Evolutionary conservation across 2,329 filamentous ascomycete species (phyloP).

Genomic region (Fusarium sambucinum): DNA sequence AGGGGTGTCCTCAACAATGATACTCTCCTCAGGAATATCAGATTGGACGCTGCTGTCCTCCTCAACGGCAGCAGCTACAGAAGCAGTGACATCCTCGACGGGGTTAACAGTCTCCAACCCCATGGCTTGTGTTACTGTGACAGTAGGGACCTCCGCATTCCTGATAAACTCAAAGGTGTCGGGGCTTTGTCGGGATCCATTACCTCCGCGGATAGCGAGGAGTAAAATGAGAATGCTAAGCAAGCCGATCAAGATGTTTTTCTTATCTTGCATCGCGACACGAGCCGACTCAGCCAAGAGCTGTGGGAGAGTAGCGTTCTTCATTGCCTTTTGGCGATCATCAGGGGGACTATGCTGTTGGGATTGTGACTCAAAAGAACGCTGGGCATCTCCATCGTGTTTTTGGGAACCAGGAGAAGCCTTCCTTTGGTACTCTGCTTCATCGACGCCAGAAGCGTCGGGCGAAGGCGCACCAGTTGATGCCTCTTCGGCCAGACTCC

Average conservation of each 20-base stretch:
- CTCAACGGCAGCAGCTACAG: constrained; percentile 15
- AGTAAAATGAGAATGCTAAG: constrained; percentile 67
- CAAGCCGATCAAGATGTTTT: constrained; percentile 69
- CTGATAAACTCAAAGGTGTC: constrained; percentile 49
- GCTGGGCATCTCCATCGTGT: constrained; percentile 12
- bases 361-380: constrained; percentile 11
- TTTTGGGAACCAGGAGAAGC: constrained; percentile 41
- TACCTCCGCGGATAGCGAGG: constrained; percentile 57
- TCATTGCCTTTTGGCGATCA: constrained; percentile 49
- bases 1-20: constrained; percentile 14
- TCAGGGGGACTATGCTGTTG: constrained; percentile 30
- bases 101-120: constrained; percentile 15
- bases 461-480: background rate
- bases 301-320: constrained; percentile 64
- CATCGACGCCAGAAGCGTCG: constrained; percentile 34
- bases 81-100: constrained; percentile 16
- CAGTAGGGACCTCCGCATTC: constrained; percentile 42
- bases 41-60: constrained; percentile 45
- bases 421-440: constrained; percentile 54
- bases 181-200: constrained; percentile 38
- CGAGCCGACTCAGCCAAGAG: constrained; percentile 66
- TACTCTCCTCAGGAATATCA: constrained; percentile 33
- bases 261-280: constrained; percentile 68
- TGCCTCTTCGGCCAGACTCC: constrained; percentile 33
- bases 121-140: constrained; percentile 43